Evolutionary conservation across 805 yeast genomes (phyloP).

Genomic region (Myxozyma udenii): DNA sequence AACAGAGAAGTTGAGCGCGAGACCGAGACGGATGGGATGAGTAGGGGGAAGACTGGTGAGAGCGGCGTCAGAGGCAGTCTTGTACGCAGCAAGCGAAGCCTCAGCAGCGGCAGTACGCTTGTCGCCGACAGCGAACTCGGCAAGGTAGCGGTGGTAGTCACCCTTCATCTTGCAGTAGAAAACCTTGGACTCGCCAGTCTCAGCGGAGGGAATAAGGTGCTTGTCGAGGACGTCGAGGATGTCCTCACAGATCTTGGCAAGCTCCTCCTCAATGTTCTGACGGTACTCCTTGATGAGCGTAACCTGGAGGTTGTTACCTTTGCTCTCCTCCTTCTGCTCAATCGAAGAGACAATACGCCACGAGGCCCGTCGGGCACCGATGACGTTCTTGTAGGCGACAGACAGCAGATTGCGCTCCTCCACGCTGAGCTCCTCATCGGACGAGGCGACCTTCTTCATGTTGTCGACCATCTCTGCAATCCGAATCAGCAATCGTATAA

Average conservation of each 20-base stretch:
- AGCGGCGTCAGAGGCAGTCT: conserved; percentile 94
- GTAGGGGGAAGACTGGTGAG: conserved; percentile 97
- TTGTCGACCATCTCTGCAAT: conserved; percentile 61
- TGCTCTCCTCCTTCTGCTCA: conserved; percentile 96
- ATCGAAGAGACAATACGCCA: conserved; percentile 99
- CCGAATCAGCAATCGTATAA: neutral
- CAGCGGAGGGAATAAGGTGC: conserved; percentile 90
- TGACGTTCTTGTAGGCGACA: conserved; percentile 96
- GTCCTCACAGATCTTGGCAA: conserved; percentile 90
- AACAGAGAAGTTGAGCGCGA: conserved; percentile 96
- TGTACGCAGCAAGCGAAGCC: conserved; percentile 88
- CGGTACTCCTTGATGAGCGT: conserved; percentile 89
- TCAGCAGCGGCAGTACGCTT: conserved; percentile 91
- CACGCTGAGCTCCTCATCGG: conserved; percentile 91
- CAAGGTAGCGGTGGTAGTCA: conserved; percentile 98
- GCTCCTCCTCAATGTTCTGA: conserved; percentile 88
- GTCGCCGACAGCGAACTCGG: conserved; percentile 90
- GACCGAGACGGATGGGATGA: conserved; percentile 96
- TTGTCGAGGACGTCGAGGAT: conserved; percentile 81
- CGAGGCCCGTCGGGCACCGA: conserved; percentile 98
- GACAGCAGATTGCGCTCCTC: conserved; percentile 97
- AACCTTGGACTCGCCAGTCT: conserved; percentile 95
- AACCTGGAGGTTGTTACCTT: conserved; percentile 90
- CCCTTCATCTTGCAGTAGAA: conserved; percentile 99
- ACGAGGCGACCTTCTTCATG: conserved; percentile 95